Conservation (phyloP, 148 eudicot genomes). For the Talinum fruticosum region DNA sequence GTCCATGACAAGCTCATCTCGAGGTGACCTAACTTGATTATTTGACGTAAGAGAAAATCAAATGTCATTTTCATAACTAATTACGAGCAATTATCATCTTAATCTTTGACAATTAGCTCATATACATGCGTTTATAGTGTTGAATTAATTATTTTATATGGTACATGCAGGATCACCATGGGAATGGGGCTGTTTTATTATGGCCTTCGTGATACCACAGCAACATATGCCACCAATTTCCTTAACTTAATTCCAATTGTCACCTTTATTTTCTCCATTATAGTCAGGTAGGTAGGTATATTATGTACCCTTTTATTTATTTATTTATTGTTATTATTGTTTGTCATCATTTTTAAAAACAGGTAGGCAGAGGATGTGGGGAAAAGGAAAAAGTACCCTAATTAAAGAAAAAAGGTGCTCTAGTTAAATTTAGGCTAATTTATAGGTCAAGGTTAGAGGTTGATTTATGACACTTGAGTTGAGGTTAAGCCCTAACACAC, state of each 20-base stretch:
- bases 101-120: background rate
- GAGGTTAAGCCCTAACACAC: no score
- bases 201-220: slow-evolving; percentile 57
- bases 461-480: no score
- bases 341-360: background rate
- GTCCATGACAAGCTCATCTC: no score
- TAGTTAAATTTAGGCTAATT: no score
- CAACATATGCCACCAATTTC: slow-evolving; percentile 68
- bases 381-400: no score
- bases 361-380: no score
- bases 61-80: background rate
- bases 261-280: slow-evolving; percentile 52
- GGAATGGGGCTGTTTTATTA: slow-evolving; percentile 62
- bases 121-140: no score
- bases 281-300: slow-evolving; percentile 35
- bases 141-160: background rate
- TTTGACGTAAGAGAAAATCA: no score
- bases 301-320: background rate
- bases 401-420: no score
- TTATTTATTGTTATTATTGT: background rate
- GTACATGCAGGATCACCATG: slow-evolving; percentile 46
- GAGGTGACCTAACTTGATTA: no score
- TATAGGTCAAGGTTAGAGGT: no score
- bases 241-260: slow-evolving; percentile 57
- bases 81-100: background rate